phyloP scores from a whole-genome alignment of 305 asterid genomes.

The Fraxinus xanthoxyloides region DNA sequence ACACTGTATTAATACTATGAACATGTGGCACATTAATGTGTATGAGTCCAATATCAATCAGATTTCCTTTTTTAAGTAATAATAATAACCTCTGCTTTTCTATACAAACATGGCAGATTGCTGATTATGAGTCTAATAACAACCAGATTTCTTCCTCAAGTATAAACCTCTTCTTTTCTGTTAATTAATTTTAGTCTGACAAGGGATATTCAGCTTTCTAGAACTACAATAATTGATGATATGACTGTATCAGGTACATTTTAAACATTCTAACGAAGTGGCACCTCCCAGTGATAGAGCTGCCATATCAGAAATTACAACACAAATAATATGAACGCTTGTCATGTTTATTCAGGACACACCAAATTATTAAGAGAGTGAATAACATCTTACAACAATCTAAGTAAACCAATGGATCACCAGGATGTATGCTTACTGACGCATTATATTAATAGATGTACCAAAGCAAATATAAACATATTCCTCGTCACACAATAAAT shows the following conservation, averaged over 20 bases:
- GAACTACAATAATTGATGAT: not conserved
- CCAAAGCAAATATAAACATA: not conserved
- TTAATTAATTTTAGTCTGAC: not conserved
- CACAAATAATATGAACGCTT: not conserved
- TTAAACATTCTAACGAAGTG: not conserved
- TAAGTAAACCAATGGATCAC: not conserved
- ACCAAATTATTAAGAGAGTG: not conserved
- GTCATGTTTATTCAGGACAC: constrained; percentile 9
- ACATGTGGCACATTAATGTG: not conserved
- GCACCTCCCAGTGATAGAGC: not conserved
- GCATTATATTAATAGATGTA: not conserved
- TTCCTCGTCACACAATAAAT: constrained; percentile 4
- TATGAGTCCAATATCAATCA: not conserved
- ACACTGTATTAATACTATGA: too few species aligned
- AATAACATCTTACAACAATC: not conserved
- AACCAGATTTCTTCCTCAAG: not conserved
- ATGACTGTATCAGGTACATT: not conserved
- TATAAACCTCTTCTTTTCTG: not conserved
- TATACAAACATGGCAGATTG: constrained; percentile 9
- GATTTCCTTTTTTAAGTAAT: not conserved
- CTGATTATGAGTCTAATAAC: not conserved
- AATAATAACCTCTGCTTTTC: not conserved
- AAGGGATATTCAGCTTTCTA: not conserved
- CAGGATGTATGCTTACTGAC: not conserved
- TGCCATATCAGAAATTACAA: constrained; percentile 2